A percentile compares a stretch with the other conserved stretches of the same genome.
phyloP scores from a whole-genome alignment of 208 protist genomes.

The Leishmania gerbilli region DNA sequence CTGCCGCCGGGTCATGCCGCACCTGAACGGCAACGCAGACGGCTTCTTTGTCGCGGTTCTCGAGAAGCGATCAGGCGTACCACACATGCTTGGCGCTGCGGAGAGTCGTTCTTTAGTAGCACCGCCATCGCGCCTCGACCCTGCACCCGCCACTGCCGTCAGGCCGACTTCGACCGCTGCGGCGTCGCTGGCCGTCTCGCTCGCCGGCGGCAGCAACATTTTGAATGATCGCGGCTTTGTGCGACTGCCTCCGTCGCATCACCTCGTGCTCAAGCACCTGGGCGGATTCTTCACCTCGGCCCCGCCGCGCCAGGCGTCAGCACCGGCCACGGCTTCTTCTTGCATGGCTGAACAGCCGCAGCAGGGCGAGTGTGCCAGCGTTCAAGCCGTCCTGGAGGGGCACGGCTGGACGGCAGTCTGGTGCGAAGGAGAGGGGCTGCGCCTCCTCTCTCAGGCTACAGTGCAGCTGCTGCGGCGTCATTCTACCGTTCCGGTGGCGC shows the following conservation, averaged over 20 bases:
- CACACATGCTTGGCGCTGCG: neutral
- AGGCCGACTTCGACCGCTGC: neutral
- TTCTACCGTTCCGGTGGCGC: neutral
- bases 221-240: slow-evolving; percentile 32
- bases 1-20: slow-evolving; percentile 73
- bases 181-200: slow-evolving; percentile 18
- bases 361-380: slow-evolving; percentile 9
- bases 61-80: slow-evolving; percentile 14
- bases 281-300: slow-evolving; percentile 34
- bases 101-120: neutral
- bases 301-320: neutral
- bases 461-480: slow-evolving; percentile 31
- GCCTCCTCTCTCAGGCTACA: slow-evolving; percentile 35
- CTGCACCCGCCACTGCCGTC: neutral
- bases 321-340: neutral
- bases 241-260: slow-evolving; percentile 31
- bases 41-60: slow-evolving; percentile 82
- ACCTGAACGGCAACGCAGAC: slow-evolving; percentile 61
- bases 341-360: neutral
- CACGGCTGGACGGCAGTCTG: slow-evolving; percentile 34
- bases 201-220: slow-evolving; percentile 22
- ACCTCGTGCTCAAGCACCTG: slow-evolving; percentile 32
- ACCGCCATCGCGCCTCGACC: neutral
- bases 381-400: slow-evolving; percentile 15
- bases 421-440: slow-evolving; percentile 47